A percentile compares a stretch with the other conserved stretches of the same genome.
Conservation (phyloP, 805 yeast species). For the Wickerhamomyces hampshirensis region DNA sequence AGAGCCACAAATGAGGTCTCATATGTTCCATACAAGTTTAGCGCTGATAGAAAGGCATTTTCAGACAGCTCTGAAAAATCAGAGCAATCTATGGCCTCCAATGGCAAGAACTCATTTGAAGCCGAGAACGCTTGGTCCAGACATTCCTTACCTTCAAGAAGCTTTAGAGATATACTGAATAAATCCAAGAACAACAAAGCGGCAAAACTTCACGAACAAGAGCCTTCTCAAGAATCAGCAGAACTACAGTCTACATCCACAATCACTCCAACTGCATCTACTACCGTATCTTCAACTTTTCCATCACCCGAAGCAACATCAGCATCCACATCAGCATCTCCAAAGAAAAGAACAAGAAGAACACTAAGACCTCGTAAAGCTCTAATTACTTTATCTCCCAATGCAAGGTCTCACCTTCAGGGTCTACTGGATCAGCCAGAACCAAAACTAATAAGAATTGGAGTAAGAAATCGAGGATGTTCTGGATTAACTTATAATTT, state of each 20-base stretch:
- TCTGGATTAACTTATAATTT: conserved; percentile 90
- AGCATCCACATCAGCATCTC: conserved; percentile 15
- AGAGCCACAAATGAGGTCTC: conserved; percentile 14
- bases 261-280: conserved; percentile 6
- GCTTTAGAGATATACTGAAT: conserved; percentile 22
- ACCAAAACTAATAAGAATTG: conserved; percentile 85
- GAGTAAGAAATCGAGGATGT: conserved; percentile 95
- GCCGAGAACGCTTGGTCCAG: conserved; percentile 20
- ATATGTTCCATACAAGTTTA: conserved; percentile 18
- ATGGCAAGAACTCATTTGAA: background rate
- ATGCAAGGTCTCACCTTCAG: conserved; percentile 69
- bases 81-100: too few species aligned
- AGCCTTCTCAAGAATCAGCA: conserved; percentile 1
- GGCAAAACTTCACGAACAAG: conserved; percentile 1
- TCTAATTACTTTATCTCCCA: conserved; percentile 71
- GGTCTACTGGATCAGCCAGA: conserved; percentile 71
- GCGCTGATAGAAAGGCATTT: background rate
- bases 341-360: conserved; percentile 47
- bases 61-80: too few species aligned
- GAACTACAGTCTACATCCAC: conserved; percentile 16
- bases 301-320: background rate
- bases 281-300: background rate
- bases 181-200: conserved; percentile 12
- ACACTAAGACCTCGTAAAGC: conserved; percentile 84
- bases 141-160: conserved; percentile 25